Evolutionary conservation across 345 rosid genomes (phyloP).

Genomic region (Boechera divaricarpa): DNA sequence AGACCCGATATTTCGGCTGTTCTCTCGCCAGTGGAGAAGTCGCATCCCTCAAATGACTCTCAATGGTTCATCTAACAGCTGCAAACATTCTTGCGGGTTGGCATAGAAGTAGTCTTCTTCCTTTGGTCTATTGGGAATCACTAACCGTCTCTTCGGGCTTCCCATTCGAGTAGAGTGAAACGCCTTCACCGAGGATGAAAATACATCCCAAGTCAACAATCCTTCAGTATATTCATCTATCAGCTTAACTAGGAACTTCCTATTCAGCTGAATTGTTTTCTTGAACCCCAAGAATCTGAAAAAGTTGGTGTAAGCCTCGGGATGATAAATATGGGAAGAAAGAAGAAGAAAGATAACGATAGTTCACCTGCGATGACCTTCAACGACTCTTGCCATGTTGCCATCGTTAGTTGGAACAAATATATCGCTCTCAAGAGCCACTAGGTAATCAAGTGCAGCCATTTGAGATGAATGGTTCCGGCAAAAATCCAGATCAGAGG

Average conservation of each 20-base stretch:
- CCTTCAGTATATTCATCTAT: conserved; percentile 71
- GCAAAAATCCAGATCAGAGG: conserved; percentile 68
- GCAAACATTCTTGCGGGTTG: conserved; percentile 92
- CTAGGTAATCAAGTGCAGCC: conserved; percentile 92
- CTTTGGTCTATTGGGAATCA: conserved; percentile 80
- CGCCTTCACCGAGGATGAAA: conserved; percentile 70
- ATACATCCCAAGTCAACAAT: conserved; percentile 80
- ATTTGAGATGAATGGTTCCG: conserved; percentile 87
- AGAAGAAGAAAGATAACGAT: conserved; percentile 6
- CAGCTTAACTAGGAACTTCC: conserved; percentile 71
- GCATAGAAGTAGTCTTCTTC: conserved; percentile 97
- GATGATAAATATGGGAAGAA: conserved; percentile 5
- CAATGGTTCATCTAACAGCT: conserved; percentile 71
- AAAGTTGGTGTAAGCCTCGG: conserved; percentile 11
- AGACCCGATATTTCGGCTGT: background rate
- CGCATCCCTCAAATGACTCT: conserved; percentile 40
- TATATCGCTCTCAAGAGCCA: conserved; percentile 87
- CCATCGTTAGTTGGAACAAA: conserved; percentile 94
- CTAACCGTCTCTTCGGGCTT: conserved; percentile 62
- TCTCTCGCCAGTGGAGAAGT: conserved; percentile 36
- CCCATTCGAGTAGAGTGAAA: conserved; percentile 79
- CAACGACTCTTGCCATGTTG: conserved; percentile 98
- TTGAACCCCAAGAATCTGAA: conserved; percentile 92
- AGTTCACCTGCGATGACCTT: conserved; percentile 92
- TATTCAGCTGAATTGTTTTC: conserved; percentile 73